Evolutionary conservation across 768 basidiomycete genomes (phyloP), one percentile per base, ranked within the genome.

Genomic region (Sistotremastrum suecicum): DNA sequence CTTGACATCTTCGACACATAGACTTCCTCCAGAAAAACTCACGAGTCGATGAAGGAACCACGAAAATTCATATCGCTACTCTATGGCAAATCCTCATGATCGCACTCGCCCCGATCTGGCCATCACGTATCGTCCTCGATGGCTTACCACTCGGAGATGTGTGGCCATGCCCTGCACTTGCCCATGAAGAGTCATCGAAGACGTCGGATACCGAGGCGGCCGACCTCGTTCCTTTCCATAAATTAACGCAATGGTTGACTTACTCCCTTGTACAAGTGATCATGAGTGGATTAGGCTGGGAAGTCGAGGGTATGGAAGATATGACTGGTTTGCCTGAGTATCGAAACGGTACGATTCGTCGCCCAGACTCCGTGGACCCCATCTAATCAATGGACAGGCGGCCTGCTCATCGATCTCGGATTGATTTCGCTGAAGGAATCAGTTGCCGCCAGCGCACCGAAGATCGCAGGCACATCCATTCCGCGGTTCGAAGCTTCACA

Each of bases 241-340:
- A 99, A 60, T 71, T 99, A 41, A 89, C 87, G 0, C 83, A 84
- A 50, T 99, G 94, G 94, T 70, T 88, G 46, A 83, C 90, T 5
- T 94, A 95, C 60, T 84, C 81, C 53, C 68, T 99, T 12, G 68
- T 95, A 34, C 83, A 91, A 59, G 80, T 85, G 1, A 72, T 98
- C 38, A 74, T 91, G 60, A 76, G 71, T 51, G 64, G 80, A 2
- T 68, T 91, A 5, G 70, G 72, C 0, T 98, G 92, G 90, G 65
- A 69, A 48, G 71, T 97, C n/a, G 76, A 82, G 0, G 87, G 86
- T 0, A 59, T 79, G 12, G 82, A 86, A 54, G 78, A 84, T 53
- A 75, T 91, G 75, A 95, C 91, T 0, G 94, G 94, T 2, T 63
- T 97, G 33, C 91, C 94, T 0, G 92, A 98, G 63, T 98, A 98